Conservation (phyloP, 2,329 filamentous ascomycete genomes). For the Beauveria sp. region DNA sequence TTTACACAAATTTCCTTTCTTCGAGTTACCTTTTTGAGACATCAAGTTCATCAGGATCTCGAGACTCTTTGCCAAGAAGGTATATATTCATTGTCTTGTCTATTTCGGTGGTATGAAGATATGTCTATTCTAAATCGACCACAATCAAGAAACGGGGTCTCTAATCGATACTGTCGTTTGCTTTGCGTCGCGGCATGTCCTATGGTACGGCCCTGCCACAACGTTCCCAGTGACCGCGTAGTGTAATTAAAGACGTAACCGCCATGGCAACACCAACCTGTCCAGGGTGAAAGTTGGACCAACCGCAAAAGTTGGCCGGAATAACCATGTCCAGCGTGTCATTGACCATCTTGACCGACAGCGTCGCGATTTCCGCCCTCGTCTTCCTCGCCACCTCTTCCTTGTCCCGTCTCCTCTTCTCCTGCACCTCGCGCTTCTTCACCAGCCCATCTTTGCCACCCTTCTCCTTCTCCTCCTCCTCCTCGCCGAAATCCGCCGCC, state of each 20-base stretch:
- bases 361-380: slow-evolving; percentile 21
- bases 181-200: too few relatives aligned
- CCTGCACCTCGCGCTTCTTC: slow-evolving; percentile 19
- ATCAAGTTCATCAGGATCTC: background rate
- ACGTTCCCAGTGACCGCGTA: slow-evolving; percentile 53
- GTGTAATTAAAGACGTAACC: slow-evolving; percentile 53
- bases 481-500: slow-evolving; percentile 16
- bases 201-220: slow-evolving; percentile 19
- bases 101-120: background rate
- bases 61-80: background rate
- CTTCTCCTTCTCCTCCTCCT: slow-evolving; percentile 14
- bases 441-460: slow-evolving; percentile 1
- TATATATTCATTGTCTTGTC: background rate
- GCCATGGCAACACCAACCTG: slow-evolving; percentile 53
- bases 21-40: background rate
- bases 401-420: slow-evolving; percentile 28
- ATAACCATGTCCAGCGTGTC: slow-evolving; percentile 56
- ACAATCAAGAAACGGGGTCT: background rate
- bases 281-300: slow-evolving; percentile 45
- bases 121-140: background rate
- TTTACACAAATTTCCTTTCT: too few relatives aligned
- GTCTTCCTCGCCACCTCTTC: slow-evolving; percentile 26
- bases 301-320: slow-evolving; percentile 53
- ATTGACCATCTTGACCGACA: slow-evolving; percentile 43
- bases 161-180: too few relatives aligned